These are phyloP conservation scores for Orbilia oligospora DNA, from an alignment of 2,329 filamentous ascomycete genomes.

Conservation along the genomic window DNA sequence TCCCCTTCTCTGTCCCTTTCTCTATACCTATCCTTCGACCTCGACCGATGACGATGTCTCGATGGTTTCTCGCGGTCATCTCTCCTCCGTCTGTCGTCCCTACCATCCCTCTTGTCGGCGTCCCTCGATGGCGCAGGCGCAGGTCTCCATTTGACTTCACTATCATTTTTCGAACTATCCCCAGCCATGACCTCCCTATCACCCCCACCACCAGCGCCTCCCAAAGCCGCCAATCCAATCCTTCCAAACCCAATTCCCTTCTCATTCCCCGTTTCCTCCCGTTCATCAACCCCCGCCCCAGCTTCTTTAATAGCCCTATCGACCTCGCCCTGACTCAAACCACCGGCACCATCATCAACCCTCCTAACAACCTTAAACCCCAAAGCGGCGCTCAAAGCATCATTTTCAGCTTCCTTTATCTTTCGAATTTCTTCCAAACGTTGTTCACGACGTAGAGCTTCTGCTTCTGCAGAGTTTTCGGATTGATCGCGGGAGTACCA, in stretches of 20 bases:
- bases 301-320: constrained; percentile 71
- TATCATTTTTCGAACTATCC: constrained; percentile 62
- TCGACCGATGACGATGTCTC: constrained; percentile 63
- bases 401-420: constrained; percentile 82
- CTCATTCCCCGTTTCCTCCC: constrained; percentile 64
- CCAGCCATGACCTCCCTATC: constrained; percentile 63
- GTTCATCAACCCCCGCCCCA: constrained; percentile 63
- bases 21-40: constrained; percentile 62
- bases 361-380: constrained; percentile 80
- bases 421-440: constrained; percentile 62
- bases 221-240: constrained; percentile 65
- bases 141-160: constrained; percentile 62
- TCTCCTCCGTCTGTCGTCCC: constrained; percentile 66
- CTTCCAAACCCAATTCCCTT: constrained; percentile 65
- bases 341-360: constrained; percentile 68
- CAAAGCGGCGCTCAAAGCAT: constrained; percentile 85
- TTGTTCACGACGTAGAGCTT: constrained; percentile 56
- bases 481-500: constrained; percentile 74
- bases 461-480: constrained; percentile 33
- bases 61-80: constrained; percentile 63
- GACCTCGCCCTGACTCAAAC: constrained; percentile 73
- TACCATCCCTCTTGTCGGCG: constrained; percentile 64
- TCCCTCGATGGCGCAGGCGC: constrained; percentile 64
- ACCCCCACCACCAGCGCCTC: constrained; percentile 57
- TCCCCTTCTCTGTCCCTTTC: constrained; percentile 46